phyloP scores from a whole-genome alignment of 495 filamentous ascomycete genomes.

The Hypoxylon fuscum region DNA sequence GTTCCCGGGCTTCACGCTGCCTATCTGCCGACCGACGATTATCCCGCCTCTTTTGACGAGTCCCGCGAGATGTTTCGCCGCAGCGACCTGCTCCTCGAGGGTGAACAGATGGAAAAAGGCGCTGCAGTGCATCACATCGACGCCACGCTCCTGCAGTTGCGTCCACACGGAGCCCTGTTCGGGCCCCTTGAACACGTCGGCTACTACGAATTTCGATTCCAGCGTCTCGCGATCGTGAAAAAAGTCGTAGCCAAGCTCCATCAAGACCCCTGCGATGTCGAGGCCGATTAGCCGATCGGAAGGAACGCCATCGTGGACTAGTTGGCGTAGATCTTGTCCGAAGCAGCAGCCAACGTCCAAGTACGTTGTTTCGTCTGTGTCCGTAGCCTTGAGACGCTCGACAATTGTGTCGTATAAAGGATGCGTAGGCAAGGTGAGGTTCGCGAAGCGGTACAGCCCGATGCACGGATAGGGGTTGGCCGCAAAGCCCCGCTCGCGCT shows the following conservation, averaged over 20 bases:
- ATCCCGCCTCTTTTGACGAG: slow-evolving; percentile 55
- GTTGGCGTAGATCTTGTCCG: slow-evolving; percentile 57
- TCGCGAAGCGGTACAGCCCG: slow-evolving; percentile 47
- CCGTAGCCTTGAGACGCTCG: slow-evolving; percentile 7
- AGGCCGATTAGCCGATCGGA: slow-evolving; percentile 51
- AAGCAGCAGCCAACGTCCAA: slow-evolving; percentile 60
- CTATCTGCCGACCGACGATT: slow-evolving; percentile 60
- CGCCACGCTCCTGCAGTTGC: slow-evolving; percentile 50
- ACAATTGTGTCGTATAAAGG: slow-evolving; percentile 32
- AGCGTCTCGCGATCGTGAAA: slow-evolving; percentile 59
- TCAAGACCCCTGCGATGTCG: slow-evolving; percentile 58
- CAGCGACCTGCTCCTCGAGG: slow-evolving; percentile 54
- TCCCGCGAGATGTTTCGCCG: slow-evolving; percentile 51
- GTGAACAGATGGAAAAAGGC: slow-evolving; percentile 67
- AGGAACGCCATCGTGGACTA: slow-evolving; percentile 54
- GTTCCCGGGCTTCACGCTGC: slow-evolving; percentile 45
- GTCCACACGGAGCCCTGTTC: slow-evolving; percentile 45
- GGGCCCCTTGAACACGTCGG: slow-evolving; percentile 60
- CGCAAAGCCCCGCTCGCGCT: slow-evolving; percentile 48
- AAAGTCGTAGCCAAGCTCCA: slow-evolving; percentile 63
- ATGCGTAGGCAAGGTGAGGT: slow-evolving; percentile 35
- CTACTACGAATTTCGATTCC: slow-evolving; percentile 56
- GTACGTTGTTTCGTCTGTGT: slow-evolving; percentile 40
- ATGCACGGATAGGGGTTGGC: slow-evolving; percentile 51
- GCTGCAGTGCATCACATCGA: slow-evolving; percentile 63